Evolutionary conservation across 2,329 filamentous ascomycete genomes (phyloP).

Genomic region (Colletotrichum lupini): DNA sequence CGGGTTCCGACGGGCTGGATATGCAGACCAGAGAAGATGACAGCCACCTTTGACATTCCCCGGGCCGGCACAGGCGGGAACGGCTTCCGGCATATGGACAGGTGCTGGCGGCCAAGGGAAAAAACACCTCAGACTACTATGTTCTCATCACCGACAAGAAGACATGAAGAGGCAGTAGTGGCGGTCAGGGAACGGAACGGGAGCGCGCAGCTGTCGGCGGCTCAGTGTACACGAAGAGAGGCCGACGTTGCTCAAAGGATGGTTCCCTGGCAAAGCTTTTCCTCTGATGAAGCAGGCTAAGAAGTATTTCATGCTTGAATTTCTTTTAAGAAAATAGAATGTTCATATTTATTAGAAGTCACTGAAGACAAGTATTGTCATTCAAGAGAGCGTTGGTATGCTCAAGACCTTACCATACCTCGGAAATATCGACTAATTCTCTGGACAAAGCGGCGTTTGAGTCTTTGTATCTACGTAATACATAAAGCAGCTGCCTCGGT

Average conservation of each 20-base stretch:
- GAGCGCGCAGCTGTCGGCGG: slow-evolving; percentile 20
- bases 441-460: neutral
- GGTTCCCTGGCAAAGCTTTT: neutral
- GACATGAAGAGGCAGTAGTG: slow-evolving; percentile 28
- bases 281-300: neutral
- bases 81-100: slow-evolving; percentile 23
- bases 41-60: neutral
- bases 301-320: too few species aligned
- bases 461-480: too few species aligned
- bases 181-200: slow-evolving; percentile 29
- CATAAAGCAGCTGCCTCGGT: neutral
- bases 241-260: slow-evolving; percentile 11
- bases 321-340: neutral
- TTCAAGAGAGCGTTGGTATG: neutral
- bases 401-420: neutral
- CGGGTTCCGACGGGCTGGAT: slow-evolving; percentile 20
- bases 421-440: neutral
- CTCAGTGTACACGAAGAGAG: slow-evolving; percentile 3
- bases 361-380: neutral
- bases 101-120: slow-evolving; percentile 8
- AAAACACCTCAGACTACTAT: neutral
- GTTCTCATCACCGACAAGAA: slow-evolving; percentile 9
- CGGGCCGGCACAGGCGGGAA: slow-evolving; percentile 1
- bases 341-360: neutral
- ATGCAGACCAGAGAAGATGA: slow-evolving; percentile 1